Conservation (phyloP, 2,329 filamentous ascomycete genomes). For the Pseudogymnoascus sp. region DNA sequence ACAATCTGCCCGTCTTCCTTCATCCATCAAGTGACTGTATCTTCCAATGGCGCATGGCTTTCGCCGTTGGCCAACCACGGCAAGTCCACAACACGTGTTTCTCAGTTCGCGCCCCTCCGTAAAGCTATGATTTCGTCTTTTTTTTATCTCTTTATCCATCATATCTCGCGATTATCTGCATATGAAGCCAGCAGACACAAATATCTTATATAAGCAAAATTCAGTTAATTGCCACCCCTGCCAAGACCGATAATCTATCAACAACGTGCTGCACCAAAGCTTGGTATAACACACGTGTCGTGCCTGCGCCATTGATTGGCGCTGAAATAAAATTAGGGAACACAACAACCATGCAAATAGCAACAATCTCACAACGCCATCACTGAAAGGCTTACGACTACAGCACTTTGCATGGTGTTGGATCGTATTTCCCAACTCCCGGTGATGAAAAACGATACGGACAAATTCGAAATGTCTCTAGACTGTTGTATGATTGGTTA, state of each 20-base stretch:
- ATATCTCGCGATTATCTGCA: background rate
- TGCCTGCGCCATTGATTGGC: background rate
- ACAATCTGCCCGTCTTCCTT: background rate
- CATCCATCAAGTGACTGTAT: background rate
- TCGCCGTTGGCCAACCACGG: background rate
- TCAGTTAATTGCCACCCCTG: background rate
- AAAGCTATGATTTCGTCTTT: background rate
- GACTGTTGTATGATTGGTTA: background rate
- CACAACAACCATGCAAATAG: conserved; percentile 6
- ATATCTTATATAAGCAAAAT: background rate
- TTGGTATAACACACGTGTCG: background rate
- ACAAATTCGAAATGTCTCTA: background rate
- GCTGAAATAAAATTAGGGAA: background rate
- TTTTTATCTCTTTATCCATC: background rate
- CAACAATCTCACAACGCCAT: background rate
- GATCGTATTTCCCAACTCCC: background rate
- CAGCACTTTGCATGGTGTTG: background rate
- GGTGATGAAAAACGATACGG: background rate
- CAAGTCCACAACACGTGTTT: background rate
- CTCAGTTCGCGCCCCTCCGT: background rate
- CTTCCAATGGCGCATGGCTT: background rate
- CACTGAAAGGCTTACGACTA: background rate
- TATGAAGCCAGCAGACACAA: background rate
- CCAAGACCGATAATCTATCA: background rate
- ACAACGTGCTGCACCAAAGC: conserved; percentile 1